Evolutionary conservation across 495 filamentous ascomycete species (phyloP).

Genomic region (Neurospora discreta): DNA sequence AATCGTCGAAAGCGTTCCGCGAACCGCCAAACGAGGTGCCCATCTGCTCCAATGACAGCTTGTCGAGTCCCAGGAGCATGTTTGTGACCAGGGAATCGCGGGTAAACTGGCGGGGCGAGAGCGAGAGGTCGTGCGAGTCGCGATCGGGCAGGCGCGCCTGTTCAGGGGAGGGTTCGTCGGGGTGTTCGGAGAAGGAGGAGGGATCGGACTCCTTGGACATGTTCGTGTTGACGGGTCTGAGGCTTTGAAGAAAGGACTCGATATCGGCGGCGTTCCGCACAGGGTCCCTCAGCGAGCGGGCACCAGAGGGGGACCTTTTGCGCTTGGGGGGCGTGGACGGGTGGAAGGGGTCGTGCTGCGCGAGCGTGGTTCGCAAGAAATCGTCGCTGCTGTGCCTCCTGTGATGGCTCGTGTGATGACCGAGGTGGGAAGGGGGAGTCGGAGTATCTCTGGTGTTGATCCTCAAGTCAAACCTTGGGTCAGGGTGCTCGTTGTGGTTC

Average conservation of each 20-base stretch:
- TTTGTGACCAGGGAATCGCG: conserved; percentile 86
- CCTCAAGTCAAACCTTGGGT: background rate
- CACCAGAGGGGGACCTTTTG: conserved; percentile 2
- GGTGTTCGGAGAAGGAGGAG: background rate
- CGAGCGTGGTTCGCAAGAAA: background rate
- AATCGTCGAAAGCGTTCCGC: conserved; percentile 19
- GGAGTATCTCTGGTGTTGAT: background rate
- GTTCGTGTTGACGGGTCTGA: conserved; percentile 21
- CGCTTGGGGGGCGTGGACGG: background rate
- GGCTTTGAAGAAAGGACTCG: conserved; percentile 22
- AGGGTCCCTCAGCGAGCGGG: conserved; percentile 17
- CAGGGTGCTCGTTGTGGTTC: background rate
- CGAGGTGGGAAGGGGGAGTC: background rate
- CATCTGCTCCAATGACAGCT: conserved; percentile 50
- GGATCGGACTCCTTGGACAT: conserved; percentile 20
- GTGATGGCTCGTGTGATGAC: background rate
- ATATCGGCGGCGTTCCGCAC: conserved; percentile 19
- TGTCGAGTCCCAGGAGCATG: conserved; percentile 82
- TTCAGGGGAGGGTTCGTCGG: conserved; percentile 12
- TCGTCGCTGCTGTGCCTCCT: background rate
- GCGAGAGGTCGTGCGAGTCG: conserved; percentile 82
- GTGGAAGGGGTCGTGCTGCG: background rate
- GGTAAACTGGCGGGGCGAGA: conserved; percentile 61
- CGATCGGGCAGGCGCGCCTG: conserved; percentile 25
- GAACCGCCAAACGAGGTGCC: conserved; percentile 14